Percentiles rank a stretch among this genome's conserved stretches.
phyloP scores from a whole-genome alignment of 805 yeast species.

The Metschnikowia vanudenii region DNA sequence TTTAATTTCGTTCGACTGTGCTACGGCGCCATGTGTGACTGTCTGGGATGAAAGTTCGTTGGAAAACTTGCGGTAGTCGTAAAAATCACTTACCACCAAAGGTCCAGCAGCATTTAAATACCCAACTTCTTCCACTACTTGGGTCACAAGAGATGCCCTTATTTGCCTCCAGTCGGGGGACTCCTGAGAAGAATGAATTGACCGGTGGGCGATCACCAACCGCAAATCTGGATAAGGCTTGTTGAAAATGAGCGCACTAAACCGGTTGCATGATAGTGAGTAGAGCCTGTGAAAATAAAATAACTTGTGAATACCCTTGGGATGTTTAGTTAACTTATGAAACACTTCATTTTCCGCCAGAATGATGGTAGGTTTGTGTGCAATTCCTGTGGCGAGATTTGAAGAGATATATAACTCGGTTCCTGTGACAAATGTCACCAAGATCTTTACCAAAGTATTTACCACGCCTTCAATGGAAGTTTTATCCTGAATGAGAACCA shows the following conservation, averaged over 20 bases:
- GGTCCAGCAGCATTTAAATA: constrained; percentile 54
- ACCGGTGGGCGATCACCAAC: constrained; percentile 40
- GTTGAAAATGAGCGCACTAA: constrained; percentile 26
- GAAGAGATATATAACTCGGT: constrained; percentile 25
- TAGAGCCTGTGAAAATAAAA: constrained; percentile 37
- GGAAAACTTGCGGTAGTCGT: constrained; percentile 54
- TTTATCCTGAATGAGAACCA: constrained; percentile 23
- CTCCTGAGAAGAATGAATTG: constrained; percentile 22
- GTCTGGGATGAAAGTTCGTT: background rate
- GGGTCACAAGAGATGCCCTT: constrained; percentile 46
- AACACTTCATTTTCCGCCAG: constrained; percentile 13
- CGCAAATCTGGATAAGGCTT: constrained; percentile 30
- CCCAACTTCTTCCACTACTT: constrained; percentile 53
- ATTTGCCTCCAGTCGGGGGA: constrained; percentile 36
- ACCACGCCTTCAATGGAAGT: constrained; percentile 25
- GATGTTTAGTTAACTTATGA: constrained; percentile 19
- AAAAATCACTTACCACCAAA: constrained; percentile 54
- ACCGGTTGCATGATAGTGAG: constrained; percentile 50
- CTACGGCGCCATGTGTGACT: constrained; percentile 47
- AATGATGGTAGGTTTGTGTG: constrained; percentile 14
- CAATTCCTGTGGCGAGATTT: constrained; percentile 15
- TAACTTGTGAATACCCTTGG: constrained; percentile 20
- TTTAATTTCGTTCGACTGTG: constrained; percentile 61
- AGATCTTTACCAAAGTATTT: constrained; percentile 35
- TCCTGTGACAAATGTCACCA: constrained; percentile 40